These are phyloP conservation scores for Candida sanyiensis DNA, from an alignment of 805 yeast species.

Conservation along the genomic window DNA sequence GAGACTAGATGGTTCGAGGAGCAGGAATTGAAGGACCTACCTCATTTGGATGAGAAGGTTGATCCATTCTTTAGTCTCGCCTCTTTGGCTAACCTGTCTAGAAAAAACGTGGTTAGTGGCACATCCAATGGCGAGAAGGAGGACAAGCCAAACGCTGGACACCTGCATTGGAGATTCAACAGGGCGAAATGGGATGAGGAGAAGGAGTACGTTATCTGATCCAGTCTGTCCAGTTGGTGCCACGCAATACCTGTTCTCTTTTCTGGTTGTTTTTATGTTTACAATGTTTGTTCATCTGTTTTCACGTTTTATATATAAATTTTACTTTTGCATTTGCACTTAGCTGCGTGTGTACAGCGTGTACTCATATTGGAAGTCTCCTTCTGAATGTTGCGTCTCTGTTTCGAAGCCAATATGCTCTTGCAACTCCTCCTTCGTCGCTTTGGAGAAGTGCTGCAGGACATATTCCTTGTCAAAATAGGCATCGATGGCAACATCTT, in stretches of 20 bases:
- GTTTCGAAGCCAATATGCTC: conserved; percentile 32
- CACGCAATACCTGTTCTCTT: no score
- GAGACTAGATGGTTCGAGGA: conserved; percentile 74
- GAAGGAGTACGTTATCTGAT: conserved; percentile 33
- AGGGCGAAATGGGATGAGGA: conserved; percentile 52
- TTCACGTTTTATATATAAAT: no score
- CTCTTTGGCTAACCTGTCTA: conserved; percentile 49
- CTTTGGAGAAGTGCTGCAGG: conserved; percentile 33
- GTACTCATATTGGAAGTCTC: conserved; percentile 51
- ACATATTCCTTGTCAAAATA: conserved; percentile 42
- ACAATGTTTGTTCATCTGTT: no score
- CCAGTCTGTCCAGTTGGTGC: no score
- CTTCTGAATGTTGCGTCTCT: conserved; percentile 32
- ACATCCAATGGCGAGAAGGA: conserved; percentile 49
- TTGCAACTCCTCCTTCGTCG: conserved; percentile 31
- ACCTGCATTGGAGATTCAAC: conserved; percentile 66
- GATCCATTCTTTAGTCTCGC: conserved; percentile 39
- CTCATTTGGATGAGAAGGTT: conserved; percentile 25
- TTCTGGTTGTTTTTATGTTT: no score
- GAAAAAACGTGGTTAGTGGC: conserved; percentile 65
- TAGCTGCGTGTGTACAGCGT: conserved; percentile 49
- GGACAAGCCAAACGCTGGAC: conserved; percentile 39
- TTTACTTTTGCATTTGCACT: no score
- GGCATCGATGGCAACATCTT: conserved; percentile 56
- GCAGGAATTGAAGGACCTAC: conserved; percentile 33